Evolutionary conservation across 257 asterid genomes (phyloP).

Genomic region (Perilla frutescens): DNA sequence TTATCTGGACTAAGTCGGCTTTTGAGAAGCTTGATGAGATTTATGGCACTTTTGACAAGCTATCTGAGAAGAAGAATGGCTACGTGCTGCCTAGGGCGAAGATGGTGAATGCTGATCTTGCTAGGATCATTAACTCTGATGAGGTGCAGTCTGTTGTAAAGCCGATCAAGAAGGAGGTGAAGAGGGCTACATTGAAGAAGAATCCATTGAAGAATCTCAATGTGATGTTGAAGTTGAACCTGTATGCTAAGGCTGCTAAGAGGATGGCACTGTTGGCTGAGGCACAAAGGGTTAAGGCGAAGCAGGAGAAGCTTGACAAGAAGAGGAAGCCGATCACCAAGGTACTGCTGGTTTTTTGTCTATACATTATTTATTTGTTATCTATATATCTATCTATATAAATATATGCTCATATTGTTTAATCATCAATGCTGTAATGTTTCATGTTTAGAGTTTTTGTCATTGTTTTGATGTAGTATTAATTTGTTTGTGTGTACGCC

Average conservation of each 20-base stretch:
- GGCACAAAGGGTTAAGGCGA: constrained; percentile 66
- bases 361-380: too few relatives aligned
- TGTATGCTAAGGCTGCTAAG: constrained; percentile 71
- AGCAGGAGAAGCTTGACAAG: constrained; percentile 62
- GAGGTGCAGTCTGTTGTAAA: constrained; percentile 79
- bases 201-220: constrained; percentile 70
- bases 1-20: constrained; percentile 71
- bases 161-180: constrained; percentile 71
- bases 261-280: constrained; percentile 81
- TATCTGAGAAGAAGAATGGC: constrained; percentile 65
- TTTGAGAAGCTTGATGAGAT: constrained; percentile 70
- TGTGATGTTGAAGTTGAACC: constrained; percentile 66
- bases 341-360: constrained; percentile 40
- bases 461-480: too few relatives aligned
- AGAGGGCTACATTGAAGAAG: constrained; percentile 70
- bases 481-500: too few relatives aligned
- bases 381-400: too few relatives aligned
- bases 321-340: constrained; percentile 63
- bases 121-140: constrained; percentile 75
- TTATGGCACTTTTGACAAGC: constrained; percentile 70
- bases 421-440: too few relatives aligned
- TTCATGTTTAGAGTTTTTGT: too few relatives aligned
- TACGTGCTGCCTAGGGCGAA: constrained; percentile 64
- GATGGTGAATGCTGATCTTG: constrained; percentile 80
- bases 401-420: too few relatives aligned